Evolutionary conservation across 2,329 filamentous ascomycete genomes (phyloP).

Genomic region (Zymoseptoria passerinii): DNA sequence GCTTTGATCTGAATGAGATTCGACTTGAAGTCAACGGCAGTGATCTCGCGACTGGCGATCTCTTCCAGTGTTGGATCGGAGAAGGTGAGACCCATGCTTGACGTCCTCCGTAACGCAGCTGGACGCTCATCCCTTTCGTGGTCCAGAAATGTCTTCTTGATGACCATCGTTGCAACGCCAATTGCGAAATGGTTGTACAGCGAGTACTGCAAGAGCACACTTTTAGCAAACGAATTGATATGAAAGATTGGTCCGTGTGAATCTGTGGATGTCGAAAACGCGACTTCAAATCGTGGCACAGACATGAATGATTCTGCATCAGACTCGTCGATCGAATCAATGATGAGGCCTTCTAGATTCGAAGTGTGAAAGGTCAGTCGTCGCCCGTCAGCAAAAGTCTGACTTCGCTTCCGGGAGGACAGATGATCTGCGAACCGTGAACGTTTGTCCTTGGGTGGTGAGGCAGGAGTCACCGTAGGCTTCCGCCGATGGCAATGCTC

Average conservation of each 20-base stretch:
- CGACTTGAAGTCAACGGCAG: constrained; percentile 75
- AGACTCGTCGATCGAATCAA: constrained; percentile 77
- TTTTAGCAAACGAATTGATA: constrained; percentile 70
- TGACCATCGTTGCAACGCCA: constrained; percentile 68
- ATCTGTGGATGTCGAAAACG: constrained; percentile 77
- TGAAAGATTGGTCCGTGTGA: constrained; percentile 81
- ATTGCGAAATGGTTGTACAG: constrained; percentile 88
- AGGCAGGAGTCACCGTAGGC: constrained; percentile 50
- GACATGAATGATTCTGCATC: constrained; percentile 80
- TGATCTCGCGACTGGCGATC: constrained; percentile 50
- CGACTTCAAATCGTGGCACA: constrained; percentile 78
- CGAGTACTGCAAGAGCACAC: constrained; percentile 78
- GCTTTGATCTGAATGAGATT: constrained; percentile 81
- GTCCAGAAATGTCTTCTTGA: constrained; percentile 43
- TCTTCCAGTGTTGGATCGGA: constrained; percentile 20
- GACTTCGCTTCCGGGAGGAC: constrained; percentile 42
- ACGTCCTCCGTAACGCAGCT: constrained; percentile 8
- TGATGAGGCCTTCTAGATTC: constrained; percentile 80
- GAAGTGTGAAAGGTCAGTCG: constrained; percentile 71
- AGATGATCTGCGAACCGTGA: constrained; percentile 21
- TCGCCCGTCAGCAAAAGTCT: constrained; percentile 60
- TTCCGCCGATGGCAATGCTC: constrained; percentile 50
- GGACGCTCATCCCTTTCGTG: constrained; percentile 12
- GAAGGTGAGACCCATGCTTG: constrained; percentile 19
- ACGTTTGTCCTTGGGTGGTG: not conserved